These are phyloP conservation scores for Aspergillus sp. DNA, from an alignment of 2,329 filamentous ascomycete species.

Conservation along the genomic window DNA sequence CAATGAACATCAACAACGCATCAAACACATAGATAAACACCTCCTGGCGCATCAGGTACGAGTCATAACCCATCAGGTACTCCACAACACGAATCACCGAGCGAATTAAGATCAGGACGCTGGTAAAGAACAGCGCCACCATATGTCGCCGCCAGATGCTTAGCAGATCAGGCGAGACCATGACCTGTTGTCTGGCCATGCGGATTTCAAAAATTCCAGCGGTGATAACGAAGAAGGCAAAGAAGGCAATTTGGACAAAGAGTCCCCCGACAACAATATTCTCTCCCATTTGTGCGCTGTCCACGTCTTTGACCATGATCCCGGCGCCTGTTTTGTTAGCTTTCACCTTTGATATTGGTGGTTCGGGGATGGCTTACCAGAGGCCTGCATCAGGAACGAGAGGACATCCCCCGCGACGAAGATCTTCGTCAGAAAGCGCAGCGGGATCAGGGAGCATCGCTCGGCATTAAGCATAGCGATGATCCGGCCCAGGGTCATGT, in stretches of 20 bases:
- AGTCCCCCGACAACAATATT: constrained; percentile 31
- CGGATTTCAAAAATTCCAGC: constrained; percentile 26
- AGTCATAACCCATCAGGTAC: constrained; percentile 30
- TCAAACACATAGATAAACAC: constrained; percentile 35
- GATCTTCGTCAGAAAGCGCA: constrained; percentile 28
- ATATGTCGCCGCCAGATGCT: constrained; percentile 39
- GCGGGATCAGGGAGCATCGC: constrained; percentile 19
- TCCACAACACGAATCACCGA: constrained; percentile 33
- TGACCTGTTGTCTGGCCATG: constrained; percentile 31
- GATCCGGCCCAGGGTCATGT: constrained; percentile 32
- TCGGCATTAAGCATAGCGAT: constrained; percentile 28
- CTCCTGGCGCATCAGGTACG: constrained; percentile 31
- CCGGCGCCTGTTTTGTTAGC: constrained; percentile 24
- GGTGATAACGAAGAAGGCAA: constrained; percentile 29
- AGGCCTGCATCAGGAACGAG: constrained; percentile 34
- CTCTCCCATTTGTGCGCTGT: constrained; percentile 21
- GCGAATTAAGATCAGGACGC: constrained; percentile 30
- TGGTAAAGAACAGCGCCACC: constrained; percentile 27
- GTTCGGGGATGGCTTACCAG: constrained; percentile 18
- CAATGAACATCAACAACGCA: constrained; percentile 29
- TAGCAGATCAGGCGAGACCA: constrained; percentile 19
- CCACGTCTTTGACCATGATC: constrained; percentile 23
- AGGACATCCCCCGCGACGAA: constrained; percentile 34
- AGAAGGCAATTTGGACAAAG: constrained; percentile 33
- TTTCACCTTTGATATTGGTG: no score